phyloP scores from a whole-genome alignment of 2,329 filamentous ascomycete species.

The Hypoxylon sp. region DNA sequence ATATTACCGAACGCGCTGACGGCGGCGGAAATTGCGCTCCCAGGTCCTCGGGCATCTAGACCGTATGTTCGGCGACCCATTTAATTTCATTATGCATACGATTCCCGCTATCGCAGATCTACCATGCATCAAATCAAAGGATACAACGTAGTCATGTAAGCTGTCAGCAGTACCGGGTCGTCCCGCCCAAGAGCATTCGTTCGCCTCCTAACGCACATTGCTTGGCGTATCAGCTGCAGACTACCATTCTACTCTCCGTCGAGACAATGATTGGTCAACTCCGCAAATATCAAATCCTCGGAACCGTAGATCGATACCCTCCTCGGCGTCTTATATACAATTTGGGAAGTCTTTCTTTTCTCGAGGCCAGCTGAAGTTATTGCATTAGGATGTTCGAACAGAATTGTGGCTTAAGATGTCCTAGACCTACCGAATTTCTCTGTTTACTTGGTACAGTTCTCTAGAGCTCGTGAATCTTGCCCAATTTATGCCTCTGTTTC shows the following conservation, averaged over 20 bases:
- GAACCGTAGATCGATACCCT: slow-evolving; percentile 35
- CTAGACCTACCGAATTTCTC: slow-evolving; percentile 7
- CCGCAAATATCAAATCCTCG: slow-evolving; percentile 24
- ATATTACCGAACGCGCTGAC: slow-evolving; percentile 17
- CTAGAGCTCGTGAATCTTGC: slow-evolving; percentile 10
- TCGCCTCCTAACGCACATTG: slow-evolving; percentile 17
- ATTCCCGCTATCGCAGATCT: slow-evolving; percentile 24
- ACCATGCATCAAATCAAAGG: slow-evolving; percentile 35
- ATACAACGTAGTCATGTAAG: slow-evolving; percentile 28
- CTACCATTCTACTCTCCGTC: slow-evolving; percentile 18
- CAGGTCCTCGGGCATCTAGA: slow-evolving; percentile 29
- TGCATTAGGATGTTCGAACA: slow-evolving; percentile 20
- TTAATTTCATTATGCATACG: slow-evolving; percentile 22
- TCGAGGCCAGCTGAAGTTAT: slow-evolving; percentile 32
- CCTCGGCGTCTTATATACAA: slow-evolving; percentile 21
- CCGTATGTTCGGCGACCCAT: slow-evolving; percentile 30
- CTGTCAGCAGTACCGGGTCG: slow-evolving; percentile 16
- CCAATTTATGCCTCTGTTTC: slow-evolving; percentile 5
- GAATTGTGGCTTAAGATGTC: slow-evolving; percentile 29
- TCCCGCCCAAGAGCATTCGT: slow-evolving; percentile 26
- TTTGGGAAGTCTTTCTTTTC: slow-evolving; percentile 33
- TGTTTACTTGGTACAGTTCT: slow-evolving; percentile 11
- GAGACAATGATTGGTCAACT: slow-evolving; percentile 25
- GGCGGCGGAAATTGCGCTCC: slow-evolving; percentile 30
- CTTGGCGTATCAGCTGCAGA: slow-evolving; percentile 38